phyloP scores from a whole-genome alignment of 768 basidiomycete genomes.

The Pholiota molesta region DNA sequence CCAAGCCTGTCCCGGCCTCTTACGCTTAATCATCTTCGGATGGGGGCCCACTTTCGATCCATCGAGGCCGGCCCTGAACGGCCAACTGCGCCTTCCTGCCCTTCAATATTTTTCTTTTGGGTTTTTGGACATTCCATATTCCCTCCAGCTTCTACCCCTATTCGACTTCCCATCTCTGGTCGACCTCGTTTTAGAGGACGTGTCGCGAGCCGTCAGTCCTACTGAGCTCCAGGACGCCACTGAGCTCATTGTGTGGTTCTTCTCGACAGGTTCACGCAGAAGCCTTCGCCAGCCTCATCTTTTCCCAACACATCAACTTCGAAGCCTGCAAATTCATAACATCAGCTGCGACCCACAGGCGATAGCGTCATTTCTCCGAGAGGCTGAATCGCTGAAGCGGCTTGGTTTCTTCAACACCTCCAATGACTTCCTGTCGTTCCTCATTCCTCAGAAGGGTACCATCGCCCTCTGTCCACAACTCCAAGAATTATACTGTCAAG shows the following conservation, averaged over 20 bases:
- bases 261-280: background rate
- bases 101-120: slow-evolving; percentile 44
- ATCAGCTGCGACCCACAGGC: slow-evolving; percentile 23
- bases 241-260: slow-evolving; percentile 38
- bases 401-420: slow-evolving; percentile 26
- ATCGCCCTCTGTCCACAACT: slow-evolving; percentile 25
- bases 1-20: slow-evolving; percentile 41
- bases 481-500: slow-evolving; percentile 29
- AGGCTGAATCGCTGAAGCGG: slow-evolving; percentile 25
- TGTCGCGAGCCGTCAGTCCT: slow-evolving; percentile 40
- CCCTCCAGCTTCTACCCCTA: slow-evolving; percentile 26
- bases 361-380: slow-evolving; percentile 30
- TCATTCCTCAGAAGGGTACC: slow-evolving; percentile 3
- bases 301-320: slow-evolving; percentile 29
- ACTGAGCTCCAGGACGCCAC: slow-evolving; percentile 37
- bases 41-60: slow-evolving; percentile 48
- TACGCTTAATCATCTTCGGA: slow-evolving; percentile 50
- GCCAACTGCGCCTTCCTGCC: slow-evolving; percentile 34
- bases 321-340: slow-evolving; percentile 32
- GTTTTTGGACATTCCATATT: slow-evolving; percentile 26
- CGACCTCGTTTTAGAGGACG: slow-evolving; percentile 47
- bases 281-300: slow-evolving; percentile 11
- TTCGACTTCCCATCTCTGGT: slow-evolving; percentile 38
- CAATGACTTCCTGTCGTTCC: slow-evolving; percentile 27
- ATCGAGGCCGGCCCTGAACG: background rate